Evolutionary conservation across 2,329 filamentous ascomycete species (phyloP).

Genomic region (Aspergillus costaricaensis): DNA sequence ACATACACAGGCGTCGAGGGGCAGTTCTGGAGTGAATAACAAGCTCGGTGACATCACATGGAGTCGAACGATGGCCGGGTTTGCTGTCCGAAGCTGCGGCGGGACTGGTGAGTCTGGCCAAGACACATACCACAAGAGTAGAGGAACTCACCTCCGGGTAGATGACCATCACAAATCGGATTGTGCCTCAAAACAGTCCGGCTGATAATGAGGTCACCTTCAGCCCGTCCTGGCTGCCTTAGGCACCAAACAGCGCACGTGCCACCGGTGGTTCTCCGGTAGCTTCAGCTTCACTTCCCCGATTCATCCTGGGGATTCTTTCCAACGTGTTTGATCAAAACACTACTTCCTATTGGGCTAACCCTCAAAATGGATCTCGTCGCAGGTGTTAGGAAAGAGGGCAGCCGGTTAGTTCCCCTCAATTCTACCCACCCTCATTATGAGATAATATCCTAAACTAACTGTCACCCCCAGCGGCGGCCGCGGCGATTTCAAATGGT

Average conservation of each 20-base stretch:
- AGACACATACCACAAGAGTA: background rate
- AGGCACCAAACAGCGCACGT: constrained; percentile 22
- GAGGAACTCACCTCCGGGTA: background rate
- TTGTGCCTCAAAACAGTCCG: background rate
- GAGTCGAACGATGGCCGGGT: background rate
- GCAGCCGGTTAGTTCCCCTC: constrained; percentile 59
- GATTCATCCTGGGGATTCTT: background rate
- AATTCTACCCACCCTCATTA: background rate
- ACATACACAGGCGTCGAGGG: constrained; percentile 18
- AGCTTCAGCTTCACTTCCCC: background rate
- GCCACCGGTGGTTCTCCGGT: constrained; percentile 15
- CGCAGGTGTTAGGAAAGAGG: constrained; percentile 88
- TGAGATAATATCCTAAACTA: constrained; percentile 3
- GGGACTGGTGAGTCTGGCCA: constrained; percentile 10
- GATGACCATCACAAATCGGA: background rate
- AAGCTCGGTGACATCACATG: constrained; percentile 18
- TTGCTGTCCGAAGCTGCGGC: constrained; percentile 10
- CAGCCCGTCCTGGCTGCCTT: constrained; percentile 15
- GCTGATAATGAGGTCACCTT: constrained; percentile 23
- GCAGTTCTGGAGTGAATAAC: constrained; percentile 20
- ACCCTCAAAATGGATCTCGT: constrained; percentile 77
- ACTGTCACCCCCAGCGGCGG: constrained; percentile 64
- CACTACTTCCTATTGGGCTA: constrained; percentile 7
- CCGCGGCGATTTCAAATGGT: constrained; percentile 90
- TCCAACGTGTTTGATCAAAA: background rate